Evolutionary conservation across 345 rosid species (phyloP).

Genomic region (Cardamine resedifolia): DNA sequence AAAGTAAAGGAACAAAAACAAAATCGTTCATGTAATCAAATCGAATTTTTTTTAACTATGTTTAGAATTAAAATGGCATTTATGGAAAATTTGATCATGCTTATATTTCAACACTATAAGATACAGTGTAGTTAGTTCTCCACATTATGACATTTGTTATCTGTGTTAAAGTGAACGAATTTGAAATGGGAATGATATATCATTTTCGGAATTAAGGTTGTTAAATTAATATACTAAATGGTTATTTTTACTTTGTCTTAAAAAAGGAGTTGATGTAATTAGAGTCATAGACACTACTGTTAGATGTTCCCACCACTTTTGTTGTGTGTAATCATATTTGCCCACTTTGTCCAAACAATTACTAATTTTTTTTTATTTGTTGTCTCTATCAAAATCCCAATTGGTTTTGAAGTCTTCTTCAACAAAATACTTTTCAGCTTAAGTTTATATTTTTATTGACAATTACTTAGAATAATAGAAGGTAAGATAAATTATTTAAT

Average conservation of each 20-base stretch:
- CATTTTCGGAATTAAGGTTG: neutral
- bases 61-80: neutral
- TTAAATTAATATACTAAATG: neutral
- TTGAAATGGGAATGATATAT: neutral
- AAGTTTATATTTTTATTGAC: neutral
- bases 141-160: neutral
- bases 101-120: neutral
- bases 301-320: conserved; percentile 29
- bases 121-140: neutral
- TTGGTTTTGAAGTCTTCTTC: conserved; percentile 24
- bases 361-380: neutral
- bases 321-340: conserved; percentile 20
- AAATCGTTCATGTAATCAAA: neutral
- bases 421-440: neutral
- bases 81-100: neutral
- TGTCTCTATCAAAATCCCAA: neutral
- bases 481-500: neutral
- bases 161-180: neutral
- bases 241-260: conserved; percentile 7
- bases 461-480: neutral
- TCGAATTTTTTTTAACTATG: neutral
- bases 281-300: conserved; percentile 24
- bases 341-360: conserved; percentile 26
- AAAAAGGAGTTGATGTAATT: conserved; percentile 9
- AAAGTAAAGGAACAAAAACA: neutral